Evolutionary conservation across 768 basidiomycete genomes (phyloP), one percentile per base, ranked within the genome.

Genomic region (Russula dissimulans): DNA sequence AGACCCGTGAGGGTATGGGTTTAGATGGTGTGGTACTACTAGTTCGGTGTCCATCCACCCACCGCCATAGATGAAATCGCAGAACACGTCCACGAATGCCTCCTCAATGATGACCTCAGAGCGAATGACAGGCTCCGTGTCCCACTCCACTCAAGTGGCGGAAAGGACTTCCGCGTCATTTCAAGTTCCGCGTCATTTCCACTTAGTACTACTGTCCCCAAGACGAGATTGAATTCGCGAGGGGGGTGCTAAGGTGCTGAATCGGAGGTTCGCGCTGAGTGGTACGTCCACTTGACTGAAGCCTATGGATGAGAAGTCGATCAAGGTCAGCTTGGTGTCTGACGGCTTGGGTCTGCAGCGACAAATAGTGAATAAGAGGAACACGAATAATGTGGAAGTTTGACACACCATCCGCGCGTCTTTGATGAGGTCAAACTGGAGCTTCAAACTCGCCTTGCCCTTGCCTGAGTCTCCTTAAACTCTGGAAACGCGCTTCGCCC

Each of bases 381-480:
- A 18, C 4, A 15, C 17, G 3, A 48, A 43, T 42, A 32, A 39
- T n/a, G 14, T 15, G 14, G 63, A 61, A 77, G 63, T 65, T 78
- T 46, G 12, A 67, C 85, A 66, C 56, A 82, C 83, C 70, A 77
- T 79, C 62, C 91, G 78, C 29, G 94, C 94, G 57, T 84, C 80
- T 74, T 98, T 97, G 0, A 85, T 95, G 63, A 97, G 72, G 71
- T 98, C 95, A 71, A 99, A 98, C 68, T 92, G 83, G 36, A 98
- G 78, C 74, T 76, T 95, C 91, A 68, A 97, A 97, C 69, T 89
- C 85, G 6, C 91, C 91, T 94, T 94, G 95, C 68, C 22, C 22
- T 26, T 26, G 22, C 22, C 86, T 88, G 63, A 94, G 74, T 60
- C 95, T 91, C 0, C 91, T 89, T 64, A 95, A 69, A 61, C 83